A percentile compares a stretch with the other conserved stretches of the same genome.
Conservation (phyloP, 2,329 filamentous ascomycete genomes). For the Tolypocladium ophioglossoides region DNA sequence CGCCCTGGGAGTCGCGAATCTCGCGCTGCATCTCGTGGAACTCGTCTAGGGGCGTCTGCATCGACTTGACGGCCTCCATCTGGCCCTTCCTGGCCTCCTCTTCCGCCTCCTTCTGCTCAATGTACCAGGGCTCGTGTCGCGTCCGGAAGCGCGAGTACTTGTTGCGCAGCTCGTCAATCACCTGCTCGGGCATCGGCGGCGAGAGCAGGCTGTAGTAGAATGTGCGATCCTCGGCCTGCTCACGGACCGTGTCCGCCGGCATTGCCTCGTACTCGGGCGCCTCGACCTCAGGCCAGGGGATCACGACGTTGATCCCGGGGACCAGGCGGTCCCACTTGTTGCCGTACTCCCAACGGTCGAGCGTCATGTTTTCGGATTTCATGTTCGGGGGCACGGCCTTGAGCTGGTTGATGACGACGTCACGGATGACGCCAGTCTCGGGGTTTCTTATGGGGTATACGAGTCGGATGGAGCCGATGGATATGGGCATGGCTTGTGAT, state of each 20-base stretch:
- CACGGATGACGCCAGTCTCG: conserved; percentile 51
- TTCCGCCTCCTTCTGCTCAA: conserved; percentile 52
- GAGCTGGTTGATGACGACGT: conserved; percentile 69
- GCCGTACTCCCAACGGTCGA: conserved; percentile 29
- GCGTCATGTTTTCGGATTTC: conserved; percentile 29
- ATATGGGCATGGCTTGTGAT: conserved; percentile 36
- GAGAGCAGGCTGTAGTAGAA: conserved; percentile 69
- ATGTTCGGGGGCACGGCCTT: conserved; percentile 40
- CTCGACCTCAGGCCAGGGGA: conserved; percentile 62
- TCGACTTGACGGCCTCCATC: conserved; percentile 20
- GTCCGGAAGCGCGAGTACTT: conserved; percentile 75
- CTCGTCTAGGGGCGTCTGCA: conserved; percentile 49
- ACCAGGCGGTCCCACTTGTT: conserved; percentile 47
- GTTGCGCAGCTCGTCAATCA: conserved; percentile 79
- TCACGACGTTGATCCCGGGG: conserved; percentile 58
- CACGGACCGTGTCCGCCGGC: conserved; percentile 61
- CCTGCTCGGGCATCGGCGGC: conserved; percentile 65
- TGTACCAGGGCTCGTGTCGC: conserved; percentile 65
- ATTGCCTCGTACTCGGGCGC: conserved; percentile 41
- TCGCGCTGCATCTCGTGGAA: conserved; percentile 44
- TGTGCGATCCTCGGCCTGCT: conserved; percentile 62
- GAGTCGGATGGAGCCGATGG: conserved; percentile 66
- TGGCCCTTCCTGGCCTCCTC: conserved; percentile 33
- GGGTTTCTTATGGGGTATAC: conserved; percentile 65
- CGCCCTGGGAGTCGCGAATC: conserved; percentile 38